Evolutionary conservation across 495 filamentous ascomycete species (phyloP).

Genomic region (Xylaria telfairii): DNA sequence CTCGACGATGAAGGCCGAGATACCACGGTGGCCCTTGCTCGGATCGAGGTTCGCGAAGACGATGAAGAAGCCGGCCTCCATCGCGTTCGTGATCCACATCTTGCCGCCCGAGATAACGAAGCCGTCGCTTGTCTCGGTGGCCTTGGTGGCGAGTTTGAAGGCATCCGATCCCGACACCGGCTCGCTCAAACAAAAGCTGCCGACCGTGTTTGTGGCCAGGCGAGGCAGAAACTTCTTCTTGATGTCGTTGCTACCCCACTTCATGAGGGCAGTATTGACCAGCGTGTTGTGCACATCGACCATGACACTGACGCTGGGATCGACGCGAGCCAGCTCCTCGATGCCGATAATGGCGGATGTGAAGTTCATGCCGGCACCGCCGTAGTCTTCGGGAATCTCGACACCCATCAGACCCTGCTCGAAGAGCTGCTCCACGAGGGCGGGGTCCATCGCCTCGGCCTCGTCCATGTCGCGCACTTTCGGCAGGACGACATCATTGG

Average conservation of each 20-base stretch:
- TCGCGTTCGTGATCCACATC: conserved; percentile 99
- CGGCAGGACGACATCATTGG: conserved; percentile 83
- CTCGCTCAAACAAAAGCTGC: conserved; percentile 96
- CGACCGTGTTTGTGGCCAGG: conserved; percentile 88
- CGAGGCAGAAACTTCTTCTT: conserved; percentile 87
- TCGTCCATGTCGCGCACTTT: conserved; percentile 99
- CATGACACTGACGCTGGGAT: conserved; percentile 93
- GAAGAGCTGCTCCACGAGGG: conserved; percentile 88
- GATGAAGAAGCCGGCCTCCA: conserved; percentile 94
- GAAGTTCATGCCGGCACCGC: conserved; percentile 98
- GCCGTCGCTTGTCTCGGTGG: conserved; percentile 72
- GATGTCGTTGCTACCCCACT: conserved; percentile 75
- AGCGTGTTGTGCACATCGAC: conserved; percentile 97
- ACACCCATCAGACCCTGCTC: conserved; percentile 98
- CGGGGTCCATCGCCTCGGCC: conserved; percentile 88
- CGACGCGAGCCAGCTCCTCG: conserved; percentile 92
- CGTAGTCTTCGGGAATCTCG: conserved; percentile 96
- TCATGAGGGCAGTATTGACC: conserved; percentile 91
- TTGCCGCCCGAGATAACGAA: conserved; percentile 90
- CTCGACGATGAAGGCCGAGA: conserved; percentile 95
- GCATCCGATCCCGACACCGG: conserved; percentile 93
- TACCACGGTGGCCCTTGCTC: conserved; percentile 89
- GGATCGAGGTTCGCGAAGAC: conserved; percentile 96
- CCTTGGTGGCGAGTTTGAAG: conserved; percentile 91
- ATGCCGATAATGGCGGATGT: conserved; percentile 94